Conservation (phyloP, 164 flowering plant species). For the Magnolia officinalis region DNA sequence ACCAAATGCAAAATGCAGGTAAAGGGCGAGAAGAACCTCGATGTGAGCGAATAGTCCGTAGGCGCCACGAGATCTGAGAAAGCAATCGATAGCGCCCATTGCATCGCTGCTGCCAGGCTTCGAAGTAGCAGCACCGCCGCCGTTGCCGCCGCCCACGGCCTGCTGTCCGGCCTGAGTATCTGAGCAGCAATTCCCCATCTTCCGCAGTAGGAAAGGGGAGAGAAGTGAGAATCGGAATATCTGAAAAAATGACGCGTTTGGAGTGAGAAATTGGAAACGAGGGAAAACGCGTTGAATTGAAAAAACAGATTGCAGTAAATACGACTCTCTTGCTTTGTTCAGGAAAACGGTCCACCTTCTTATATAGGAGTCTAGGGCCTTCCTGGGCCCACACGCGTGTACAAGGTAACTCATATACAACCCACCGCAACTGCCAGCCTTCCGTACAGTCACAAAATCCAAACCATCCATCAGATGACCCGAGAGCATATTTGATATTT, state of each 20-base stretch:
- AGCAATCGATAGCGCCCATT: conserved; percentile 25
- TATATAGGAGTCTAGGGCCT: too few species aligned
- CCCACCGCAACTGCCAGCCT: too few species aligned
- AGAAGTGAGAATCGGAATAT: neutral
- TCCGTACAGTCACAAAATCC: too few species aligned
- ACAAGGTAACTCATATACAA: too few species aligned
- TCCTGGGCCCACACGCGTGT: too few species aligned
- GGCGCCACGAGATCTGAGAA: conserved; percentile 36
- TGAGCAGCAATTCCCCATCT: conserved; percentile 89
- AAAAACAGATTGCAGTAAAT: too few species aligned
- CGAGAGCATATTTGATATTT: too few species aligned
- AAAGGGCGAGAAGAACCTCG: conserved; percentile 47
- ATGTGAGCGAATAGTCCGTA: conserved; percentile 62
- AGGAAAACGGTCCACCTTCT: too few species aligned
- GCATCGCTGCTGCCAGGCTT: conserved; percentile 39
- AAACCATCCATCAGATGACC: too few species aligned
- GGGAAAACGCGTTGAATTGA: conserved; percentile 13
- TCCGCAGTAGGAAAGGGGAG: neutral
- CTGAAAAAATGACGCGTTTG: neutral
- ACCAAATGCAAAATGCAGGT: neutral
- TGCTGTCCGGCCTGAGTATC: conserved; percentile 51
- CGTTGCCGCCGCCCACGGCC: conserved; percentile 49
- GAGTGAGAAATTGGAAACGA: conserved; percentile 2
- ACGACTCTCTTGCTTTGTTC: too few species aligned
- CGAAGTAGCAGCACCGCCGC: conserved; percentile 7